Percentiles rank a stretch among this genome's conserved stretches.
phyloP scores from a whole-genome alignment of 768 basidiomycete genomes.

The Clitopilus passeckerianus region DNA sequence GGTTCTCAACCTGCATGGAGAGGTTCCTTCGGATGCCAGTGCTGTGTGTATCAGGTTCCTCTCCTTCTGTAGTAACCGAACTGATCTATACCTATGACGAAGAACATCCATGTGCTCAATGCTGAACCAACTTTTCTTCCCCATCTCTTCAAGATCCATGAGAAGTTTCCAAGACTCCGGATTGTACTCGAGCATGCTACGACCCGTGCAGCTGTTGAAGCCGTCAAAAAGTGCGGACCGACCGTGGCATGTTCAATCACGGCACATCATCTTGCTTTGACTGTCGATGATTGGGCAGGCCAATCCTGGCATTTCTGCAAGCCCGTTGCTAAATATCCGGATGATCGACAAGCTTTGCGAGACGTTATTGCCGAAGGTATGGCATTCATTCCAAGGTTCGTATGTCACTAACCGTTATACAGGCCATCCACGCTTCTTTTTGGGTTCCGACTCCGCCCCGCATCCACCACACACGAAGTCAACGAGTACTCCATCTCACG shows the following conservation, averaged over 20 bases:
- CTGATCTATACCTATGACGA: neutral
- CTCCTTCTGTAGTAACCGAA: neutral
- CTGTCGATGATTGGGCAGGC: slow-evolving; percentile 95
- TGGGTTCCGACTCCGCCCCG: slow-evolving; percentile 96
- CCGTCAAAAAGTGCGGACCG: slow-evolving; percentile 69
- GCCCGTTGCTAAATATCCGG: slow-evolving; percentile 94
- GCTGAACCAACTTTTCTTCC: slow-evolving; percentile 88
- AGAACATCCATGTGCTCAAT: slow-evolving; percentile 92
- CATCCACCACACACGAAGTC: slow-evolving; percentile 72
- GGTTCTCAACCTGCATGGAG: slow-evolving; percentile 96
- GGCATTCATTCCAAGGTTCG: slow-evolving; percentile 1
- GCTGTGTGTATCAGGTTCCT: slow-evolving; percentile 34
- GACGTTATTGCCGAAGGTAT: slow-evolving; percentile 73
- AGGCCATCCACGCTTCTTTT: slow-evolving; percentile 94
- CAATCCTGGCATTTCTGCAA: slow-evolving; percentile 97
- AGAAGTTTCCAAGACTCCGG: slow-evolving; percentile 79
- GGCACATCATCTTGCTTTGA: slow-evolving; percentile 90
- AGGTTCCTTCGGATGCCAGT: slow-evolving; percentile 82
- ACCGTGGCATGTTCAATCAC: slow-evolving; percentile 97
- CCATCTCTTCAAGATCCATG: slow-evolving; percentile 78
- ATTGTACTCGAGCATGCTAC: slow-evolving; percentile 98
- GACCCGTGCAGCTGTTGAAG: slow-evolving; percentile 84
- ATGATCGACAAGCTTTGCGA: slow-evolving; percentile 80
- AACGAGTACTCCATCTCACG: slow-evolving; percentile 58
- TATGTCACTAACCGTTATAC: slow-evolving; percentile 6